A percentile compares a stretch with the other conserved stretches of the same genome.
These are phyloP conservation scores for Acacia concinna DNA, from an alignment of 331 rosid species.

Conservation along the genomic window DNA sequence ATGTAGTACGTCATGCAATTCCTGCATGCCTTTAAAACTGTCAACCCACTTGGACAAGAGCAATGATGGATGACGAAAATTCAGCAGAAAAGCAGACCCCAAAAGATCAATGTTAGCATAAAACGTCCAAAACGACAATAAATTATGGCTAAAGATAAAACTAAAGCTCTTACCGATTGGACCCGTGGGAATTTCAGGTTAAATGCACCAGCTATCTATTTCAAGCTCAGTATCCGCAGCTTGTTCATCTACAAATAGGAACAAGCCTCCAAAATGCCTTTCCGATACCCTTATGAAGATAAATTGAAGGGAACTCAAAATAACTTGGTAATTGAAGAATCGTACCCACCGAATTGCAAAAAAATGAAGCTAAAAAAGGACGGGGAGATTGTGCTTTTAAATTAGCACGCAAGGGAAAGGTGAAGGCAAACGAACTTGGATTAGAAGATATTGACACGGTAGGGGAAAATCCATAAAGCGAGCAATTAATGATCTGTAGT, in stretches of 20 bases:
- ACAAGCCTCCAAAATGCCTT: conserved; percentile 23
- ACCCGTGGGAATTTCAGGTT: conserved; percentile 8
- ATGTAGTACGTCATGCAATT: conserved; percentile 30
- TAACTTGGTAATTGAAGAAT: not conserved
- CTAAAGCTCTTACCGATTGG: not conserved
- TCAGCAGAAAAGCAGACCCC: conserved; percentile 6
- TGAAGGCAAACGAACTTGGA: not conserved
- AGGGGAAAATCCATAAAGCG: not conserved
- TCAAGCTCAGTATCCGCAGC: conserved; percentile 17
- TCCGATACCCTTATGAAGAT: conserved; percentile 20
- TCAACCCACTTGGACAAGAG: not conserved
- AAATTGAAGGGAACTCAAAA: not conserved
- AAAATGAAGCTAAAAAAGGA: conserved; percentile 30
- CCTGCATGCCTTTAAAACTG: conserved; percentile 1
- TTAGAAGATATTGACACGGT: not conserved
- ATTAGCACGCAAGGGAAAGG: conserved; percentile 63
- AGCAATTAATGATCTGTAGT: conserved; percentile 6
- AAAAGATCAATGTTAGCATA: conserved; percentile 1
- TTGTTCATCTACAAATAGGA: conserved; percentile 27
- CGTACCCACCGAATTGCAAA: not conserved
- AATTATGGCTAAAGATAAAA: not conserved
- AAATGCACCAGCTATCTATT: conserved; percentile 17
- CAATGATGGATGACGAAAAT: conserved; percentile 9
- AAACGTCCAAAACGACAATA: not conserved
- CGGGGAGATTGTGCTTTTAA: conserved; percentile 40